Evolutionary conservation across 805 yeast species (phyloP), one percentile per base, ranked within the genome.

Genomic region (Metschnikowia colocasiae): DNA sequence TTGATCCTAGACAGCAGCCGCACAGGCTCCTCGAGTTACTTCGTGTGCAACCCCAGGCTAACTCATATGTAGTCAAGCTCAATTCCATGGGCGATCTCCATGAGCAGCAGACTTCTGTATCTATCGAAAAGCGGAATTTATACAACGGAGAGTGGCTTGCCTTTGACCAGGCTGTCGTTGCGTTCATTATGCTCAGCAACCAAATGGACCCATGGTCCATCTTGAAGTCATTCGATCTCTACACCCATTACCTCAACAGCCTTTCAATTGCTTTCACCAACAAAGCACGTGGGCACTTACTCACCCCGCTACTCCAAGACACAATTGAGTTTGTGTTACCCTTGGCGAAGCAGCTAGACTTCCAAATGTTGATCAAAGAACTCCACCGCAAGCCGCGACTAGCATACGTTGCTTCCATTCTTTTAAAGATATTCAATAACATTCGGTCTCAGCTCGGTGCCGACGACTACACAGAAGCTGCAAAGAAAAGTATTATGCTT

Each of bases 361-460:
- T 54, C 53, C 60, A 70, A 67, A 47, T 84, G 68, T 63, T 56
- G 56, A 44, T 67, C 63, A 56, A 63, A 65, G 67, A 78, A 69
- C 66, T 59, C 52, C 50, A 67, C 58, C 27, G 64, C 45, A 68
- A 66, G 44, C 80, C 81, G 7, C 55, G 83, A 47, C 58, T 76
- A 33, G 67, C 78, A 5, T 76, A 73, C 59, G 57, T 78, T 20
- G 81, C 88, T 0, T 69, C 82, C 3, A 63, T 80, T 2, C 65
- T 83, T 15, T 67, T 85, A 42, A 78, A 76, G 55, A 63, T 81
- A 25, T 83, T 83, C 67, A 83, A 84, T 56, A 73, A 81, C 43
- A 78, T 80, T 32, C 70, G 87, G 33, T 76, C 81, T 1, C 74
- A 69, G 49, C 52, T 67, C 32, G 74, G 70, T 43, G 60, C 62